Evolutionary conservation across 2,329 filamentous ascomycete species (phyloP), one percentile per base, ranked within the genome.

Genomic region (Penicillium griseofulvum): DNA sequence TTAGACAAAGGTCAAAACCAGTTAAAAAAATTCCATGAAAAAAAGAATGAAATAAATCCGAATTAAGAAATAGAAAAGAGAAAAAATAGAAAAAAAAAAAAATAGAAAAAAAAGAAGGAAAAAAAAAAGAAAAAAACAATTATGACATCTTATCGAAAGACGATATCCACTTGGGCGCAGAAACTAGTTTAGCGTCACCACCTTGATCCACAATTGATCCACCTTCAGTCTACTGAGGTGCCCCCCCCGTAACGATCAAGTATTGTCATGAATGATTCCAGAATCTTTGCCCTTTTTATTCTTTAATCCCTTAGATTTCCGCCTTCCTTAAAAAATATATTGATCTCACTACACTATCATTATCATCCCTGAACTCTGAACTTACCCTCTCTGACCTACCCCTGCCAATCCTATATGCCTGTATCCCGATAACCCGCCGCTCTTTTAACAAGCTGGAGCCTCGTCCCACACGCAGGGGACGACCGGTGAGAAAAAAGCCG

Each of bases 401-500:
- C 29, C 14, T 34, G 8, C 36, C 14, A 19, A 11, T 29, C 22
- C 39, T 29, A 51, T 45, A 46, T 41, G 48, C 26, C 37, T 43
- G 5, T 50, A 26, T 26, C 37, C 37, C 48, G 16, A 64, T 64
- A 65, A 57, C 55, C 49, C 34, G 24, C 34, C 37, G 19, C 29
- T 41, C 22, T 38, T 29, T 47, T 34, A 56, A 55, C 51, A 65
- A 53, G 39, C 62, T 65, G 63, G 63, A 63, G 44, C 43, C 60
- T 42, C 54, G 56, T 60, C 52, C 46, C 54, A 43, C 57, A 57
- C 19, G 44, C 43, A 62, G 62, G 61, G 57, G 60, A 61, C 57
- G 59, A 9, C 52, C 52, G 61, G 61, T 62, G 54, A 64, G 58
- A 64, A 63, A 63, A 62, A 61, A 57, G 38, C 53, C 52, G 49